A percentile compares a stretch with the other conserved stretches of the same genome.
Evolutionary conservation across 163 green algal species (phyloP).

Genomic region (Chlamydomonas reinhardtii): DNA sequence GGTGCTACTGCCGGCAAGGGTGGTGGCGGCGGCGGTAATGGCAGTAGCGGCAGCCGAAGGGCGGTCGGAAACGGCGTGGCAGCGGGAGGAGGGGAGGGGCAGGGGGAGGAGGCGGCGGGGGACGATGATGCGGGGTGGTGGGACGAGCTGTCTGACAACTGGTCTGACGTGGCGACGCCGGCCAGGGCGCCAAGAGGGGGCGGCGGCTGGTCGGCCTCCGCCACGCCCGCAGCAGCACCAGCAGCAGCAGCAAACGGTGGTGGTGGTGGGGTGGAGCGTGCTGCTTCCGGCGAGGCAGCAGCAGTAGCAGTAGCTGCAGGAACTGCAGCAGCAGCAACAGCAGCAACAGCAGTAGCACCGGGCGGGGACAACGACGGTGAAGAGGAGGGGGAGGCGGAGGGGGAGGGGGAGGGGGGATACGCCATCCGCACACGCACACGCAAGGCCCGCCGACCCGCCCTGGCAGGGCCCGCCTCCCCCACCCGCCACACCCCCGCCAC

Average conservation of each 20-base stretch:
- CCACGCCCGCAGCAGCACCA: neutral
- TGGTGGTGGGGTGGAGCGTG: neutral
- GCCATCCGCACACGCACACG: constrained; percentile 10
- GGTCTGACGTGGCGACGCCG: neutral
- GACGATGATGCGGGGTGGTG: constrained; percentile 13
- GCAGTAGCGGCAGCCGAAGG: neutral
- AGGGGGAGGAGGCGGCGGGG: neutral
- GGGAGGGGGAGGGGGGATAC: neutral
- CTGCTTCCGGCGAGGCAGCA: too few species aligned
- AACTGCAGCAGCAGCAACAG: too few species aligned
- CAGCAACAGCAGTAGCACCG: neutral
- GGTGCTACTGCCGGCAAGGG: neutral
- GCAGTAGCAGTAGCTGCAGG: too few species aligned
- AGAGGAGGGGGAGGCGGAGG: neutral
- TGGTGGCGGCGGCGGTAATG: neutral
- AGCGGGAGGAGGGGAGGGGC: neutral
- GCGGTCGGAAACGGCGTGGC: neutral
- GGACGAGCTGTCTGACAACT: neutral
- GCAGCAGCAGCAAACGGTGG: neutral
- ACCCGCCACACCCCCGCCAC: neutral
- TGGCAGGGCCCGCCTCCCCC: neutral
- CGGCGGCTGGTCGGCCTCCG: neutral
- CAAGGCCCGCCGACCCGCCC: neutral
- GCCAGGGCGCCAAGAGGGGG: neutral
- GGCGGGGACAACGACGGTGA: neutral